Evolutionary conservation across 352 stramenopile species (phyloP).

Genomic region (Phytopythium chamaehyphon): DNA sequence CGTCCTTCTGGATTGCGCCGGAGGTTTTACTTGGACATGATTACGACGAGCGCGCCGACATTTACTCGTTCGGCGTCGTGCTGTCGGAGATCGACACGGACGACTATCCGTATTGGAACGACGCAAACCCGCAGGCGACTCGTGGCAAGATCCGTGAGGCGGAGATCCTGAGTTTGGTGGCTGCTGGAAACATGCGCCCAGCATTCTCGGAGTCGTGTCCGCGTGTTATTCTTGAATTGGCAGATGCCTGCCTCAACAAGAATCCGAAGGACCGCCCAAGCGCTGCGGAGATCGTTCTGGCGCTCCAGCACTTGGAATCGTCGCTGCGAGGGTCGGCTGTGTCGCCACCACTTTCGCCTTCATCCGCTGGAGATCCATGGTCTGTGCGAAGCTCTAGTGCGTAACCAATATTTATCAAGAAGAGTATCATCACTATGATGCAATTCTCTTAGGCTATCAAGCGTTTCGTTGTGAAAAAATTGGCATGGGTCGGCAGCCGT

Average conservation of each 20-base stretch:
- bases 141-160: constrained; percentile 38
- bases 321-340: constrained; percentile 11
- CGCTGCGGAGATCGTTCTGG: constrained; percentile 35
- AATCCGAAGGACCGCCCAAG: constrained; percentile 42
- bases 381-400: constrained; percentile 21
- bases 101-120: constrained; percentile 53
- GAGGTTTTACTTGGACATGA: constrained; percentile 43
- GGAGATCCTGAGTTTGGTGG: constrained; percentile 46
- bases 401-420: not conserved
- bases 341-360: constrained; percentile 10
- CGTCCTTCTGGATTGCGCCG: constrained; percentile 60
- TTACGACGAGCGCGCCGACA: constrained; percentile 47
- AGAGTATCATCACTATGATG: too few species aligned
- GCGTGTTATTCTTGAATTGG: constrained; percentile 33
- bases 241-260: constrained; percentile 35
- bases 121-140: constrained; percentile 18
- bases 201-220: constrained; percentile 41
- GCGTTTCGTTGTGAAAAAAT: too few species aligned
- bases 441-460: too few species aligned
- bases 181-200: constrained; percentile 27
- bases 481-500: too few species aligned
- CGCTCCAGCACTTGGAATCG: constrained; percentile 35
- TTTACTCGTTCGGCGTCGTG: constrained; percentile 50
- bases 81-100: constrained; percentile 46
- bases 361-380: constrained; percentile 19